Evolutionary conservation across 2,329 filamentous ascomycete genomes (phyloP).

Genomic region (Diaporthe destruens): DNA sequence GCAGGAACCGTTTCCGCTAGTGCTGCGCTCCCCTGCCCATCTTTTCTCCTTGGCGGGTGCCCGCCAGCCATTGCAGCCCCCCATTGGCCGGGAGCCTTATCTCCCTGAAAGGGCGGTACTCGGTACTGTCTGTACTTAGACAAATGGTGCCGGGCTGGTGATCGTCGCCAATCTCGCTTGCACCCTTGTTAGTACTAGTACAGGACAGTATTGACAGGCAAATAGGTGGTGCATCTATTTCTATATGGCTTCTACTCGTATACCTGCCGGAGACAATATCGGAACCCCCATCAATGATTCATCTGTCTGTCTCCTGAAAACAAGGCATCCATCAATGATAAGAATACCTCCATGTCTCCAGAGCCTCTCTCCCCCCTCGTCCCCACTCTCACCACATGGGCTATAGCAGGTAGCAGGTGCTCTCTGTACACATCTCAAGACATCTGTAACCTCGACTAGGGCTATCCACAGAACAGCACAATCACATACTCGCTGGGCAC

Average conservation of each 20-base stretch:
- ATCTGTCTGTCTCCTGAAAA: slow-evolving; percentile 21
- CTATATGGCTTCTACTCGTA: slow-evolving; percentile 13
- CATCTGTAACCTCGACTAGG: neutral
- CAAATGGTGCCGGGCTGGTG: neutral
- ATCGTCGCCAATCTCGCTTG: slow-evolving; percentile 23
- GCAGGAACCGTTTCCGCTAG: slow-evolving; percentile 36
- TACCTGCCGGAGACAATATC: slow-evolving; percentile 13
- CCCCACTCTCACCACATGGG: neutral
- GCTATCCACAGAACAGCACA: neutral
- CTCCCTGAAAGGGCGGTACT: neutral
- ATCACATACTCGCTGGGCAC: neutral
- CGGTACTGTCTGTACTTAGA: too few relatives aligned
- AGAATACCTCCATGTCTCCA: slow-evolving; percentile 7
- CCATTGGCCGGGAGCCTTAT: neutral
- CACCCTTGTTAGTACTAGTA: neutral
- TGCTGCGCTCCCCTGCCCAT: slow-evolving; percentile 16
- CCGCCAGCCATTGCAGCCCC: neutral
- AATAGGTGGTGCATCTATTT: neutral
- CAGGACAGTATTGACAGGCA: neutral
- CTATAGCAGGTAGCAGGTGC: too few relatives aligned
- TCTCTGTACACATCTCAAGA: neutral
- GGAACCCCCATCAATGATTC: neutral
- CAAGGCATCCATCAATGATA: slow-evolving; percentile 14
- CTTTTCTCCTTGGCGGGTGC: slow-evolving; percentile 18
- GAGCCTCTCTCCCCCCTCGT: slow-evolving; percentile 6